These are phyloP conservation scores for Digitaria exilis DNA, from an alignment of 202 grass and related monocot genomes.

Conservation along the genomic window DNA sequence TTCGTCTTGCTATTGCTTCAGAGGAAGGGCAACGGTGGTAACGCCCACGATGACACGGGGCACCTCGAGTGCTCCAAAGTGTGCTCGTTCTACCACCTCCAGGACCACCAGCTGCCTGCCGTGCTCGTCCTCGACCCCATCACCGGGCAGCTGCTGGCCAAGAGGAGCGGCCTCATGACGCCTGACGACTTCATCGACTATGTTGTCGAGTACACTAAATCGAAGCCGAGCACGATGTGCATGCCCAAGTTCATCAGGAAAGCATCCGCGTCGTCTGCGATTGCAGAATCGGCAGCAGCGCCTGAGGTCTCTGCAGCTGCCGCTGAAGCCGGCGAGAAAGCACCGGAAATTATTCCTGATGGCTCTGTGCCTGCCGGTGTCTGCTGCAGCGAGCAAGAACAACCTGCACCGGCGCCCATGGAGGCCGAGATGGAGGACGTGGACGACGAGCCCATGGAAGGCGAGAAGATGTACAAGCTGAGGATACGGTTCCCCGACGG, in stretches of 20 bases:
- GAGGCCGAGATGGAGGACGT: neutral
- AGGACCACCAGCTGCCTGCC: neutral
- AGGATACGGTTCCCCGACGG: constrained; percentile 43
- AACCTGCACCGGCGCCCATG: neutral
- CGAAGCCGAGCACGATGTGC: constrained; percentile 17
- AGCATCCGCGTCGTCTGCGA: too few relatives aligned
- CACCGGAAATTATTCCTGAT: too few relatives aligned
- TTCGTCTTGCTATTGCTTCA: constrained; percentile 16
- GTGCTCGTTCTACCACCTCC: constrained; percentile 25
- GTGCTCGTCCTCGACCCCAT: constrained; percentile 47
- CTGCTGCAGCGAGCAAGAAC: too few relatives aligned
- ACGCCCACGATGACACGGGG: neutral
- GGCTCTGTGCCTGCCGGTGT: too few relatives aligned
- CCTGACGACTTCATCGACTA: constrained; percentile 20
- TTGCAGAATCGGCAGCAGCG: neutral
- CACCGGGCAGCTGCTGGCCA: constrained; percentile 39
- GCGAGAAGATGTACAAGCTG: constrained; percentile 40
- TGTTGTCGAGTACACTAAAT: neutral
- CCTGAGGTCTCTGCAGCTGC: too few relatives aligned
- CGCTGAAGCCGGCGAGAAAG: neutral
- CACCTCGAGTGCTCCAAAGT: constrained; percentile 2
- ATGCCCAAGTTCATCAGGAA: constrained; percentile 2
- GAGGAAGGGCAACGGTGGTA: neutral
- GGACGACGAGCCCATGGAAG: constrained; percentile 36
- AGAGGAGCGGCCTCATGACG: constrained; percentile 17